A percentile compares a stretch with the other conserved stretches of the same genome.
phyloP scores from a whole-genome alignment of 202 grass and related monocot genomes.

The Alloteropsis angusta region DNA sequence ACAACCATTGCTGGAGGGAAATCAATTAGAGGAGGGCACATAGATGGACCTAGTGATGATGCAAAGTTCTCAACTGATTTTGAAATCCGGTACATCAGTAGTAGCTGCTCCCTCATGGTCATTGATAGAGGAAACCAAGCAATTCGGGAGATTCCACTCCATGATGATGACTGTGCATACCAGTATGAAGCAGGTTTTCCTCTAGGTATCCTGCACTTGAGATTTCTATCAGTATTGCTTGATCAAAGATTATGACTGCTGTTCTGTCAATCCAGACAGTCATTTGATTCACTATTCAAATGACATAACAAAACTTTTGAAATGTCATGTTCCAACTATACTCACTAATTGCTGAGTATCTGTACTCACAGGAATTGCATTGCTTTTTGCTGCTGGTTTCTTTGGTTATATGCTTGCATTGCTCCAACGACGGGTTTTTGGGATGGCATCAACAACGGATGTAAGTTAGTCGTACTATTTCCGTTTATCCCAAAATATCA shows the following conservation, averaged over 20 bases:
- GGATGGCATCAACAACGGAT: slow-evolving; percentile 58
- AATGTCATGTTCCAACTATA: background rate
- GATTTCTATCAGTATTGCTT: background rate
- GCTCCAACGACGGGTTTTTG: slow-evolving; percentile 61
- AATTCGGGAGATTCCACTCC: slow-evolving; percentile 82
- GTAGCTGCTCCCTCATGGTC: slow-evolving; percentile 87
- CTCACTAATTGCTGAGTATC: slow-evolving; percentile 12
- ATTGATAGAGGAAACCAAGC: slow-evolving; percentile 95
- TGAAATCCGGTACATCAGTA: slow-evolving; percentile 69
- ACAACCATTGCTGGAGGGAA: slow-evolving; percentile 96
- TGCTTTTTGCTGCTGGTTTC: slow-evolving; percentile 90
- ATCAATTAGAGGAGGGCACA: slow-evolving; percentile 65
- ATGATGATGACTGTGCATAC: slow-evolving; percentile 75
- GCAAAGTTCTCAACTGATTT: slow-evolving; percentile 97
- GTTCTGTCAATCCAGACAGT: background rate
- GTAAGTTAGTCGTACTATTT: slow-evolving; percentile 37
- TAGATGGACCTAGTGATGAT: slow-evolving; percentile 79
- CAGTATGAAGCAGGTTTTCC: slow-evolving; percentile 80
- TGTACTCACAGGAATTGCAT: slow-evolving; percentile 56
- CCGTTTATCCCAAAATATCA: background rate
- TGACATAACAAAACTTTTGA: background rate
- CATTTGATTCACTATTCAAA: background rate
- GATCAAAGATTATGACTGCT: background rate
- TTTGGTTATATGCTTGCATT: slow-evolving; percentile 98
- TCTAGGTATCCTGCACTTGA: slow-evolving; percentile 53